Percentiles rank a stretch among this genome's conserved stretches.
Conservation (phyloP, 106 monocot species). For the Acorus calamus region DNA sequence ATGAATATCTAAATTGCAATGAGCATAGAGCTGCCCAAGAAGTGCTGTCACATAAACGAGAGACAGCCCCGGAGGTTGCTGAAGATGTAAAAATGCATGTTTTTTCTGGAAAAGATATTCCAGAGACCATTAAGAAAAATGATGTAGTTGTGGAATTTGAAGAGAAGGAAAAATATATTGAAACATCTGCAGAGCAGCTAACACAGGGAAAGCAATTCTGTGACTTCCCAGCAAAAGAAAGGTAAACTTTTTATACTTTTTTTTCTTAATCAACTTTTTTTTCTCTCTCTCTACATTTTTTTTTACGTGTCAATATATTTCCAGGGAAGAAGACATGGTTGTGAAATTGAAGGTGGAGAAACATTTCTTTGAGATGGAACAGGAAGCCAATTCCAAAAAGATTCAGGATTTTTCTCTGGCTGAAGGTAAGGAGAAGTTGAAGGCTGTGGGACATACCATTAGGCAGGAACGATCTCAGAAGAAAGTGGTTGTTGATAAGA, state of each 20-base stretch:
- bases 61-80: conserved; percentile 4
- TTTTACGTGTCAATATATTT: too few relatives aligned
- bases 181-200: conserved; percentile 9
- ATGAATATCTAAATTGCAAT: conserved; percentile 15
- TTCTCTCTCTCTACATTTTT: too few relatives aligned
- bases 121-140: conserved; percentile 1
- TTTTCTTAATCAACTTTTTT: too few relatives aligned
- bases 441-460: background rate
- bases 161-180: conserved; percentile 13
- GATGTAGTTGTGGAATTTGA: conserved; percentile 5
- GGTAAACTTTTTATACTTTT: too few relatives aligned
- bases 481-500: conserved; percentile 20
- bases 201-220: conserved; percentile 10
- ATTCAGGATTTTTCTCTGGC: too few relatives aligned
- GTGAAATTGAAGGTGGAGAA: conserved; percentile 66
- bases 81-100: conserved; percentile 7
- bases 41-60: background rate
- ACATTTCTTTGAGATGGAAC: conserved; percentile 46
- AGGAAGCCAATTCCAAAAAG: background rate
- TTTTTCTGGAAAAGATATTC: conserved; percentile 4
- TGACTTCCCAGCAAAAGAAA: too few relatives aligned
- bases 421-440: too few relatives aligned
- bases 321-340: conserved; percentile 22
- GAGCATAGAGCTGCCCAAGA: conserved; percentile 13
- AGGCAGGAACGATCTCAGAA: conserved; percentile 11